These are phyloP conservation scores for Acrocalymma vagum DNA, from an alignment of 2,329 filamentous ascomycete species.

Conservation along the genomic window DNA sequence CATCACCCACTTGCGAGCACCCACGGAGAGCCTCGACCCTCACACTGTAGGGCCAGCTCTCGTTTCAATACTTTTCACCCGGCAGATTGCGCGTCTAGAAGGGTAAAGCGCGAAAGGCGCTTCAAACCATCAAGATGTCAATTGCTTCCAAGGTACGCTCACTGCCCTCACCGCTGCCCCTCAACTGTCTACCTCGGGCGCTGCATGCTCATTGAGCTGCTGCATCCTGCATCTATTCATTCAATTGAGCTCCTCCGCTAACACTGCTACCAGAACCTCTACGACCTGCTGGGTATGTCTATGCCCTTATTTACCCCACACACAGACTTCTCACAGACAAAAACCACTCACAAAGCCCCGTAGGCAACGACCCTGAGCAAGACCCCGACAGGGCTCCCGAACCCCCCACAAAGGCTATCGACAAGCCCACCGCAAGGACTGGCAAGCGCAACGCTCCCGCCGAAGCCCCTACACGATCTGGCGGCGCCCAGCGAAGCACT, in stretches of 20 bases:
- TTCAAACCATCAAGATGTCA: constrained; percentile 51
- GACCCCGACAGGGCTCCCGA: constrained; percentile 77
- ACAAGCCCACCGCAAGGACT: constrained; percentile 79
- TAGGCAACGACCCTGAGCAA: constrained; percentile 75
- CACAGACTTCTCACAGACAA: constrained; percentile 16
- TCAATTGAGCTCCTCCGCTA: constrained; percentile 36
- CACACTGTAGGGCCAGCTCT: constrained; percentile 49
- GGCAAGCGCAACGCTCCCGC: constrained; percentile 88
- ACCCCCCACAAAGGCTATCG: constrained; percentile 86
- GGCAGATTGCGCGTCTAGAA: constrained; percentile 52
- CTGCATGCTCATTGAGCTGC: constrained; percentile 16
- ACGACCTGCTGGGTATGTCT: constrained; percentile 92
- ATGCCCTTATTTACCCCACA: too few species aligned
- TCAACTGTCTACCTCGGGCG: constrained; percentile 4
- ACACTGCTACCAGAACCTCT: constrained; percentile 78
- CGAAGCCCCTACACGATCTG: constrained; percentile 66
- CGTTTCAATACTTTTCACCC: constrained; percentile 34
- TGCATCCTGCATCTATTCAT: constrained; percentile 3
- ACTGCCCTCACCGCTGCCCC: constrained; percentile 16
- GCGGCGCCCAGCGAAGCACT: constrained; percentile 47
- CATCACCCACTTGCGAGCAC: constrained; percentile 36
- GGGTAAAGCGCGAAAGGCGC: constrained; percentile 55
- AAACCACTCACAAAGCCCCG: constrained; percentile 33
- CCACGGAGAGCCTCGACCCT: constrained; percentile 50
- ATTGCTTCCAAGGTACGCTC: constrained; percentile 54